Conservation (phyloP, 257 asterid species). For the Sherardia arvensis region DNA sequence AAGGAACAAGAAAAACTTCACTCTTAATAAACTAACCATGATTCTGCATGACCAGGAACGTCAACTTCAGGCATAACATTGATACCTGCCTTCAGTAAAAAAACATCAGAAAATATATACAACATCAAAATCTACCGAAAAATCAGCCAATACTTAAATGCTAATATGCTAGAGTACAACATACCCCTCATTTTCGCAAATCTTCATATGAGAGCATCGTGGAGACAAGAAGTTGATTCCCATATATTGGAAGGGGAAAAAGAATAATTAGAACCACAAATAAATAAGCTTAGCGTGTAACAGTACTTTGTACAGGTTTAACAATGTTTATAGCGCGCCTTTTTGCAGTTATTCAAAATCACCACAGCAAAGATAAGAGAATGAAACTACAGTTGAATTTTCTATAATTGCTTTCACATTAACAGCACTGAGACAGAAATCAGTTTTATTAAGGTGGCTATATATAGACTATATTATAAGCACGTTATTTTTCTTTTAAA, state of each 20-base stretch:
- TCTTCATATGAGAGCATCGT: conserved; percentile 34
- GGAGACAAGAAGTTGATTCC: conserved; percentile 11
- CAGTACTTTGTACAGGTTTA: background rate
- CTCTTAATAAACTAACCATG: conserved; percentile 41
- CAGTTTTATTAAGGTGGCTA: background rate
- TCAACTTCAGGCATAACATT: conserved; percentile 95
- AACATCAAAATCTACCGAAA: background rate
- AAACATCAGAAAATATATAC: background rate
- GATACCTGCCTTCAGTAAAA: conserved; percentile 46
- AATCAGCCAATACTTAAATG: background rate
- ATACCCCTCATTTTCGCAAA: conserved; percentile 87
- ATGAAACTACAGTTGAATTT: background rate
- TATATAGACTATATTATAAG: background rate
- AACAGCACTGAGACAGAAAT: background rate
- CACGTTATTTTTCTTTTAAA: no score
- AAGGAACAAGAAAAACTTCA: conserved; percentile 1
- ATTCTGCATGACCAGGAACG: conserved; percentile 94
- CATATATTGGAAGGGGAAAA: background rate
- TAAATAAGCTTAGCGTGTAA: background rate
- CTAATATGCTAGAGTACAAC: conserved; percentile 6
- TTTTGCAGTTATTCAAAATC: background rate
- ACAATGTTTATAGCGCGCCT: background rate
- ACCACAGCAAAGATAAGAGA: background rate
- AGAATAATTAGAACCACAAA: conserved; percentile 5
- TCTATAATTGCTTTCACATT: background rate